Percentiles rank a stretch among this genome's conserved stretches.
Evolutionary conservation across 331 rosid genomes (phyloP).

Genomic region (Ulmus americana): DNA sequence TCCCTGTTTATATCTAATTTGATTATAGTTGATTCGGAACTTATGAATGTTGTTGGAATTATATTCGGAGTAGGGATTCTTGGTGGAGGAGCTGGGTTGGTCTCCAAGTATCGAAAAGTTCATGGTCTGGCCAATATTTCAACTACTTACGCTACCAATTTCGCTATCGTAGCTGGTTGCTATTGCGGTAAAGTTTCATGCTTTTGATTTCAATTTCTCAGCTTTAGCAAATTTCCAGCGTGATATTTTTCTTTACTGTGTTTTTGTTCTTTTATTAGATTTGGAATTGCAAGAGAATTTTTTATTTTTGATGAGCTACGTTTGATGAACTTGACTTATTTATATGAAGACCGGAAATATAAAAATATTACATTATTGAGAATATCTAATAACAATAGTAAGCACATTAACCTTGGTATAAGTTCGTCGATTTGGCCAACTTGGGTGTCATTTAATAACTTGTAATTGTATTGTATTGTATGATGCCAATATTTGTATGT

Average conservation of each 20-base stretch:
- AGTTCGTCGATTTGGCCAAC: too few relatives aligned
- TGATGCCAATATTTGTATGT: too few relatives aligned
- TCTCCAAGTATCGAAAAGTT: conserved; percentile 62
- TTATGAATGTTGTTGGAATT: background rate
- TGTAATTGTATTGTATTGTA: too few relatives aligned
- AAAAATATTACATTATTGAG: too few relatives aligned
- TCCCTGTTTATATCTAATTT: background rate
- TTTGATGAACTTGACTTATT: background rate
- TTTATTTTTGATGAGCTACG: background rate
- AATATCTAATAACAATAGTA: too few relatives aligned
- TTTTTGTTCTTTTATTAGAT: background rate
- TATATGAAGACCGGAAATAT: too few relatives aligned
- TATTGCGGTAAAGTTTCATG: conserved; percentile 57
- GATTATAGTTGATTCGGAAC: background rate
- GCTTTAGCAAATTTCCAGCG: background rate
- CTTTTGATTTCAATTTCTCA: background rate
- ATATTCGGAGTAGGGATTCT: conserved; percentile 43
- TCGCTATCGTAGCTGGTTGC: conserved; percentile 66
- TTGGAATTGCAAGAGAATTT: background rate
- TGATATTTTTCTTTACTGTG: background rate
- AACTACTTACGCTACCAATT: conserved; percentile 66
- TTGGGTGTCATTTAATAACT: too few relatives aligned
- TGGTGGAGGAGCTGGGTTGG: conserved; percentile 75
- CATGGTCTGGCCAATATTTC: conserved; percentile 52
- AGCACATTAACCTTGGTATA: too few relatives aligned